Evolutionary conservation across 805 yeast species (phyloP).

Genomic region (Metschnikowia lochheadii): DNA sequence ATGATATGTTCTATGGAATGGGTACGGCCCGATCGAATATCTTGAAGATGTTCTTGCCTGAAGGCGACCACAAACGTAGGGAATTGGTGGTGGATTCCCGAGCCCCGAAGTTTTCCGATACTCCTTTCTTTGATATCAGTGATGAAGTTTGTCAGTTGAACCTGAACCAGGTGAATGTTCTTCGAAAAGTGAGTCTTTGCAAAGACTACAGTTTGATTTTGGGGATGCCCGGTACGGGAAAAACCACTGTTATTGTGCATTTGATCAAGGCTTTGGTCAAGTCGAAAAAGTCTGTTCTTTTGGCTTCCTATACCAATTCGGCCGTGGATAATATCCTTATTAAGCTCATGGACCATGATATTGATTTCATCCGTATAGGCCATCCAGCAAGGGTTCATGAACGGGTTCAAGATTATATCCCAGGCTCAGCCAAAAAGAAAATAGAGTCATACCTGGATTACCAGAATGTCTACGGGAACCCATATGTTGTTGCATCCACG

Average conservation of each 20-base stretch:
- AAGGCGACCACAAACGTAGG: constrained; percentile 45
- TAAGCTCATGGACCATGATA: constrained; percentile 47
- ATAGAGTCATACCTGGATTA: constrained; percentile 45
- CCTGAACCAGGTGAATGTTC: constrained; percentile 65
- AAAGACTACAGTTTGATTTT: constrained; percentile 75
- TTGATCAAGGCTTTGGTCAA: constrained; percentile 58
- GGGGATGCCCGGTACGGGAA: constrained; percentile 99
- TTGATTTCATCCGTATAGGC: constrained; percentile 66
- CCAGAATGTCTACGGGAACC: constrained; percentile 43
- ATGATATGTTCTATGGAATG: constrained; percentile 71
- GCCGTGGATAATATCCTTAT: constrained; percentile 91
- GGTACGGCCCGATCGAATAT: constrained; percentile 74
- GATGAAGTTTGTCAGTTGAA: constrained; percentile 43
- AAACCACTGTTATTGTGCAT: constrained; percentile 83
- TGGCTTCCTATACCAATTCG: constrained; percentile 89
- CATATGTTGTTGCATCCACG: constrained; percentile 83
- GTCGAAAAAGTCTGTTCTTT: constrained; percentile 61
- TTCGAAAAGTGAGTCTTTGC: constrained; percentile 59
- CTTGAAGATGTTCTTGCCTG: constrained; percentile 56
- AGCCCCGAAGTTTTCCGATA: constrained; percentile 39
- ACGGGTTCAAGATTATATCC: constrained; percentile 50
- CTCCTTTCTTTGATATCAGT: constrained; percentile 21
- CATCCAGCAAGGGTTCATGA: constrained; percentile 55
- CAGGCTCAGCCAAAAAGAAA: constrained; percentile 30
- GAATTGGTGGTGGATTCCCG: constrained; percentile 51